Evolutionary conservation across 148 eudicot genomes (phyloP), one percentile per base, ranked within the genome.

Genomic region (Vaccinium myrtillus): DNA sequence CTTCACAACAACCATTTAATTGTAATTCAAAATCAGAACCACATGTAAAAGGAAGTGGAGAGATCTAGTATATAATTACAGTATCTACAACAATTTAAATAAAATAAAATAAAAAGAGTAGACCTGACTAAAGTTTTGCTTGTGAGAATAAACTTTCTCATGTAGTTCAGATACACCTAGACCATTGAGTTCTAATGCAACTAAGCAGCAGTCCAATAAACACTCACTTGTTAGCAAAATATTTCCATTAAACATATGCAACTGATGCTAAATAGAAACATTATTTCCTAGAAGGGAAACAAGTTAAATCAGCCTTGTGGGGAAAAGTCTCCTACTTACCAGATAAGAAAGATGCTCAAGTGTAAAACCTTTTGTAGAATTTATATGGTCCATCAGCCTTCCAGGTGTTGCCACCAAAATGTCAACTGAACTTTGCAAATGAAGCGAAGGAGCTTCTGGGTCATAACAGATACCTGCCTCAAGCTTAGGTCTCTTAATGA

Each of bases 341-440:
- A 96, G 95, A 90, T 91, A 96, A 70, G 82, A 91, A 76, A 96
- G 94, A 91, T 96, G 99, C 87, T 94, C 94, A 30, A 96, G 94
- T 15, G 98, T 93, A 83, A 96, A 96, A 86, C 99, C 98, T 85
- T 92, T 92, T 51, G 99, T 96, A 77, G 86, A 90, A 85, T 90
- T 91, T 69, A 94, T 92, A 86, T 96, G 99, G 85, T 96, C 98
- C 97, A 96, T 91, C 84, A 96, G 93, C 90, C 99, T 92, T 89
- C 99, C 99, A 43, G 99, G 99, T 65, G 99, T 96, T 67, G 99
- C 99, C 59, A 96, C 95, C 82, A 96, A 84, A 87, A 96, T 96
- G 91, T 96, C 99, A 58, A 96, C 99, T 76, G 91, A 89, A 87
- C 97, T 93, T 78, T 90, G 86, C 32, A 88, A 81, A 83, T 83